Conservation (phyloP, 306 rosid genomes). For the Cyclanthera cordifolia region DNA sequence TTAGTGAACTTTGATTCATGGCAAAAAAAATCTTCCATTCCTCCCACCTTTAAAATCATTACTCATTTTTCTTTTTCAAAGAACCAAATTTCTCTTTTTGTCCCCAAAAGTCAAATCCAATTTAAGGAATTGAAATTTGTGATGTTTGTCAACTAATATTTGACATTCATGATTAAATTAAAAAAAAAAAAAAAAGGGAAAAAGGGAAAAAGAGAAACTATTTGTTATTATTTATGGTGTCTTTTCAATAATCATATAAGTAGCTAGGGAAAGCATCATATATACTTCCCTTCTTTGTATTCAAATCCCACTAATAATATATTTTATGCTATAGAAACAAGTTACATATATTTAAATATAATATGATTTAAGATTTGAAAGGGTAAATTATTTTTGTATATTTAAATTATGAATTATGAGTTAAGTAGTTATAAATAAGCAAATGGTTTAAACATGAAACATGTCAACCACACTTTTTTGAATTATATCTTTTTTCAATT, state of each 20-base stretch:
- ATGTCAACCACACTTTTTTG: neutral
- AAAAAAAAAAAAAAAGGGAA: neutral
- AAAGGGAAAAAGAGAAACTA: neutral
- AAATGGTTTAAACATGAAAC: neutral
- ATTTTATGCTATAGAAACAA: neutral
- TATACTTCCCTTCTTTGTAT: neutral
- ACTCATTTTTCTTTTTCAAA: neutral
- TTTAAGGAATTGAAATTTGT: neutral
- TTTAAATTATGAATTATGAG: neutral
- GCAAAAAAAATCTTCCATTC: neutral
- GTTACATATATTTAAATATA: neutral
- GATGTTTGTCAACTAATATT: conserved; percentile 4
- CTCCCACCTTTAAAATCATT: neutral
- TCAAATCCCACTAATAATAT: neutral
- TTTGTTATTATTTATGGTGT: neutral
- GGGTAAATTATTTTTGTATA: no score
- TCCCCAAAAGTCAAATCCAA: neutral
- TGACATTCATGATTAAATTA: neutral
- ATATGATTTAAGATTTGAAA: neutral
- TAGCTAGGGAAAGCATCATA: neutral
- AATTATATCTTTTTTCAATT: neutral
- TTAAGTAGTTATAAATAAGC: neutral
- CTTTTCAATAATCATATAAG: neutral
- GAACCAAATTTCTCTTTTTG: neutral
- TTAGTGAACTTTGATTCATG: neutral